phyloP scores from a whole-genome alignment of 441 rosid species.

The Isatis lusitanica region DNA sequence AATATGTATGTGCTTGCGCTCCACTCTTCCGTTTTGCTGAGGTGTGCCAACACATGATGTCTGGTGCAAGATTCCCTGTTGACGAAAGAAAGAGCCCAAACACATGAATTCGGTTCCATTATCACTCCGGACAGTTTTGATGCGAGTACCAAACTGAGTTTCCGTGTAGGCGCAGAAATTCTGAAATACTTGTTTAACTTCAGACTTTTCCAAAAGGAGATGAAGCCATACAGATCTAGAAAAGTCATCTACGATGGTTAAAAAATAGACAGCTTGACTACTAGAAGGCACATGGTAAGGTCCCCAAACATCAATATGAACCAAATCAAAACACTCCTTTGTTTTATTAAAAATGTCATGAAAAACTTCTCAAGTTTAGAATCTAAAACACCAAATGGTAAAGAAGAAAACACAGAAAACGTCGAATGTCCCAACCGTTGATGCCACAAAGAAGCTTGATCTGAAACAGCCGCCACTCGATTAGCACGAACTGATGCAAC shows the following conservation, averaged over 20 bases:
- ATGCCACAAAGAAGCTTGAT: background rate
- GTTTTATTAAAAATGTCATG: background rate
- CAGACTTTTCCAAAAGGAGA: too few species aligned
- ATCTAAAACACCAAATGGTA: background rate
- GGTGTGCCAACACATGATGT: too few species aligned
- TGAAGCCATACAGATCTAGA: too few species aligned
- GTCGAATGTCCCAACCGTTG: background rate
- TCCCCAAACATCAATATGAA: background rate
- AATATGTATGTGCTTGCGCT: too few species aligned
- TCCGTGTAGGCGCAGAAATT: too few species aligned
- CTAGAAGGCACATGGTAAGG: background rate
- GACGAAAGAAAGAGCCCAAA: too few species aligned
- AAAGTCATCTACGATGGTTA: background rate
- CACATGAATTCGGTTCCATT: too few species aligned
- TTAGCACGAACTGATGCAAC: background rate
- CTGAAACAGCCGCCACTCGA: background rate
- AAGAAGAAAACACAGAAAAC: background rate
- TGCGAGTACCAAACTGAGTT: too few species aligned
- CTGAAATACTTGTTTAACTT: too few species aligned
- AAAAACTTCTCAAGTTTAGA: background rate
- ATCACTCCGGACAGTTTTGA: too few species aligned
- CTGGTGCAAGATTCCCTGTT: too few species aligned
- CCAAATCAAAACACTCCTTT: background rate
- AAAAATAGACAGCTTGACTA: background rate
- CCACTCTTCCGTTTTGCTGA: too few species aligned